A percentile compares a stretch with the other conserved stretches of the same genome.
phyloP scores from a whole-genome alignment of 306 rosid species.

The Clitoria ternatea region DNA sequence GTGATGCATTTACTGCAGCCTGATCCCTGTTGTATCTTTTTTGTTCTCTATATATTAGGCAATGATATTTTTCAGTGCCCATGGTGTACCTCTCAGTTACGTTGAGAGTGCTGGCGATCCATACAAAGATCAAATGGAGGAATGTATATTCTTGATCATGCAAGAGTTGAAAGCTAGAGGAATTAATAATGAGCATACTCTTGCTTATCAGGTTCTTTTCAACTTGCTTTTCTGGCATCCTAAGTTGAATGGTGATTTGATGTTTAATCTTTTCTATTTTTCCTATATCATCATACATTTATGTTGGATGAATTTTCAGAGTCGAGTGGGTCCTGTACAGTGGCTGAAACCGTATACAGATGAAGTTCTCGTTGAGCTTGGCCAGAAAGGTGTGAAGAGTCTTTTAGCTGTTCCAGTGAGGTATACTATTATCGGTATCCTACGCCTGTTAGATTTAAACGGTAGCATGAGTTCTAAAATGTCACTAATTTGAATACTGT shows the following conservation, averaged over 20 bases:
- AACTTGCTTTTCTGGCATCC: neutral
- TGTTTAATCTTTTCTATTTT: neutral
- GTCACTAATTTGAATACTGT: neutral
- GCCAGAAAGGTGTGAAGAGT: slow-evolving; percentile 85
- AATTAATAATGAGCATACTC: slow-evolving; percentile 73
- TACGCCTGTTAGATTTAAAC: neutral
- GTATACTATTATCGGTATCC: slow-evolving; percentile 33
- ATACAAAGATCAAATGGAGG: slow-evolving; percentile 96
- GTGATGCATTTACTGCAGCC: slow-evolving; percentile 1
- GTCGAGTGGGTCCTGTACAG: slow-evolving; percentile 99
- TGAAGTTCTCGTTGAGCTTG: slow-evolving; percentile 94
- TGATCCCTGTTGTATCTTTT: slow-evolving; percentile 2
- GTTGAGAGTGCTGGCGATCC: slow-evolving; percentile 98
- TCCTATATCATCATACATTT: slow-evolving; percentile 11
- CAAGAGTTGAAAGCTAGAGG: slow-evolving; percentile 94
- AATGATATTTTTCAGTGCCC: slow-evolving; percentile 96
- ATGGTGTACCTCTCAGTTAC: slow-evolving; percentile 94
- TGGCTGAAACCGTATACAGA: slow-evolving; percentile 99
- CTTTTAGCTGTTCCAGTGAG: slow-evolving; percentile 99
- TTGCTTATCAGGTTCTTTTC: slow-evolving; percentile 84
- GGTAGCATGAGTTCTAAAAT: neutral
- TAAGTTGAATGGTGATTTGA: neutral
- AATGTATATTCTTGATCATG: slow-evolving; percentile 86
- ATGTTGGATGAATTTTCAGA: slow-evolving; percentile 48
- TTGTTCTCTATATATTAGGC: slow-evolving; percentile 41